phyloP scores from a whole-genome alignment of 2,329 filamentous ascomycete genomes.

The Diplodia sapinea region DNA sequence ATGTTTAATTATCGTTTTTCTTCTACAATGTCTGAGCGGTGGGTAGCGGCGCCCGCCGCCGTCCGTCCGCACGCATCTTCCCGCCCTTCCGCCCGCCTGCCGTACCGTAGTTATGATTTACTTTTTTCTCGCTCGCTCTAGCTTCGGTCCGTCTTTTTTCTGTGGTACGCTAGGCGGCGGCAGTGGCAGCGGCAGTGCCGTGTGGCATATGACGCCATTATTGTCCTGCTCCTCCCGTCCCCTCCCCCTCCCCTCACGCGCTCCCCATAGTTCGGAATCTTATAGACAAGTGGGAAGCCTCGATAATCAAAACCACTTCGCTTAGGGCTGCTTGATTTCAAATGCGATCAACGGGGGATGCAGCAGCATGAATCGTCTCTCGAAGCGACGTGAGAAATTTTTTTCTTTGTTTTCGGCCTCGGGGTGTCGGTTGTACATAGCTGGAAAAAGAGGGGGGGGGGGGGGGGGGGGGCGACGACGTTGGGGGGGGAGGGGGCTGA shows the following conservation, averaged over 20 bases:
- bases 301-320: background rate
- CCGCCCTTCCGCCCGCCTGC: background rate
- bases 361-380: no score
- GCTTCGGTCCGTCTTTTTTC: background rate
- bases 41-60: background rate
- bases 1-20: background rate
- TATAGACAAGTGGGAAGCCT: background rate
- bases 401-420: background rate
- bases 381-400: no score
- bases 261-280: background rate
- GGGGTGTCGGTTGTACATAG: background rate
- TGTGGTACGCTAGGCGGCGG: constrained; percentile 2
- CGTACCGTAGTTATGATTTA: constrained; percentile 5
- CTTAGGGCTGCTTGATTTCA: background rate
- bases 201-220: constrained; percentile 1
- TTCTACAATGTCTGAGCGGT: background rate
- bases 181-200: background rate
- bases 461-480: no score
- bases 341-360: background rate
- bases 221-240: background rate
- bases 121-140: background rate
- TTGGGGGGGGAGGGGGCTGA: background rate
- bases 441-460: background rate
- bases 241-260: background rate
- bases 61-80: background rate